phyloP scores from a whole-genome alignment of 768 basidiomycete genomes.

The Pulveroboletus sp. region DNA sequence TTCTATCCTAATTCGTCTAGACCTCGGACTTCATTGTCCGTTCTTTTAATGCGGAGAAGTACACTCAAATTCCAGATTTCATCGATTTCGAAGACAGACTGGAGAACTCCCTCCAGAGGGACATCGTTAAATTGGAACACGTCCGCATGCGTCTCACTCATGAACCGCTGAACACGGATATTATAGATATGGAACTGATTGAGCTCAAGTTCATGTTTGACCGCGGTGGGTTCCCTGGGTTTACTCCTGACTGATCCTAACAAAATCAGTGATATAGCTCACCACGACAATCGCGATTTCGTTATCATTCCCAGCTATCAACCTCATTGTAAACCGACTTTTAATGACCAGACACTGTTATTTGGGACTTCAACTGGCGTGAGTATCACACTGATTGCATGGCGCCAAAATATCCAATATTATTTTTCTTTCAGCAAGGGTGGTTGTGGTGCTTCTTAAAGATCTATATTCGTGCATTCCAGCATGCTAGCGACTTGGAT shows the following conservation, averaged over 20 bases:
- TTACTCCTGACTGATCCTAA: slow-evolving; percentile 5
- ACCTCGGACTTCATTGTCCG: slow-evolving; percentile 77
- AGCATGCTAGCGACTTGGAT: slow-evolving; percentile 75
- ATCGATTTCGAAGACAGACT: slow-evolving; percentile 74
- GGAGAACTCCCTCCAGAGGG: slow-evolving; percentile 81
- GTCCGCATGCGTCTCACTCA: slow-evolving; percentile 78
- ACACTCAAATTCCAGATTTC: slow-evolving; percentile 88
- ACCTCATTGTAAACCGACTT: slow-evolving; percentile 43
- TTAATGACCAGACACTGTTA: slow-evolving; percentile 65
- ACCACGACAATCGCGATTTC: slow-evolving; percentile 86
- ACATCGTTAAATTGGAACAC: slow-evolving; percentile 78
- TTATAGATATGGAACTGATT: slow-evolving; percentile 78
- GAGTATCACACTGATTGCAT: slow-evolving; percentile 23
- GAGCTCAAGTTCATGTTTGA: slow-evolving; percentile 82
- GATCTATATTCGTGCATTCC: slow-evolving; percentile 71
- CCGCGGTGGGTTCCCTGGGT: slow-evolving; percentile 44
- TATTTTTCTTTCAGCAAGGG: slow-evolving; percentile 42
- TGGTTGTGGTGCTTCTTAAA: slow-evolving; percentile 74
- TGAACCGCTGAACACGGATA: slow-evolving; percentile 63
- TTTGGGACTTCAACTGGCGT: slow-evolving; percentile 63
- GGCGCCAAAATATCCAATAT: not conserved
- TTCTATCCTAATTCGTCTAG: slow-evolving; percentile 31
- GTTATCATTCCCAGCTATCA: slow-evolving; percentile 76
- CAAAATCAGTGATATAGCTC: slow-evolving; percentile 38
- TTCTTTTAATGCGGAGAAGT: slow-evolving; percentile 76